Conservation (phyloP, 768 basidiomycete species). For the Steccherinum ochraceum region DNA sequence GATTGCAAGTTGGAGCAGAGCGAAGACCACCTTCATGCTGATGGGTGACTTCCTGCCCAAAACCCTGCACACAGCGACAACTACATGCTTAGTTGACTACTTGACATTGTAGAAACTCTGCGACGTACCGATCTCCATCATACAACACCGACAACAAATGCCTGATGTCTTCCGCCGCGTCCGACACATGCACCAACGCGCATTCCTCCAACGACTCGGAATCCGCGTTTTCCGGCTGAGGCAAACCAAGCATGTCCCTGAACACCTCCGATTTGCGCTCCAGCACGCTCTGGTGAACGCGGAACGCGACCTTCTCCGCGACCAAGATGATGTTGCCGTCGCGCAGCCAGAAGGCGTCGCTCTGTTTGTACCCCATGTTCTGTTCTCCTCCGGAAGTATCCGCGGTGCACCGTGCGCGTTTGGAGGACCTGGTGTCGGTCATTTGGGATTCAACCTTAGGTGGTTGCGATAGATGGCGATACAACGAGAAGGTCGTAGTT, state of each 20-base stretch:
- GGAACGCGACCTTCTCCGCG: constrained; percentile 16
- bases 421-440: too few species aligned
- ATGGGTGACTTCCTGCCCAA: too few species aligned
- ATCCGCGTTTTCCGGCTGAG: constrained; percentile 9
- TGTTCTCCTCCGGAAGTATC: too few species aligned
- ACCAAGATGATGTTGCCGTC: constrained; percentile 21
- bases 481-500: too few species aligned
- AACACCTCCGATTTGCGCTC: constrained; percentile 19
- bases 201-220: not conserved
- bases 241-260: constrained; percentile 18
- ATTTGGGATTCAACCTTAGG: too few species aligned
- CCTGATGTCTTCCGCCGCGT: not conserved
- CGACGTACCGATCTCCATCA: not conserved
- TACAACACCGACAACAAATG: not conserved
- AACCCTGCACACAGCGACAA: too few species aligned
- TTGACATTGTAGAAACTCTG: too few species aligned
- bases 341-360: constrained; percentile 22
- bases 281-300: constrained; percentile 18
- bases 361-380: too few species aligned
- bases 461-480: too few species aligned
- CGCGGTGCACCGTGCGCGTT: too few species aligned
- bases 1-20: not conserved
- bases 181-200: constrained; percentile 1
- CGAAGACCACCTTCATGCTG: not conserved
- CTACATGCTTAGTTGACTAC: too few species aligned